Evolutionary conservation across 2,329 filamentous ascomycete species (phyloP), one percentile per base, ranked within the genome.

Genomic region (Trichophyton verrucosum): DNA sequence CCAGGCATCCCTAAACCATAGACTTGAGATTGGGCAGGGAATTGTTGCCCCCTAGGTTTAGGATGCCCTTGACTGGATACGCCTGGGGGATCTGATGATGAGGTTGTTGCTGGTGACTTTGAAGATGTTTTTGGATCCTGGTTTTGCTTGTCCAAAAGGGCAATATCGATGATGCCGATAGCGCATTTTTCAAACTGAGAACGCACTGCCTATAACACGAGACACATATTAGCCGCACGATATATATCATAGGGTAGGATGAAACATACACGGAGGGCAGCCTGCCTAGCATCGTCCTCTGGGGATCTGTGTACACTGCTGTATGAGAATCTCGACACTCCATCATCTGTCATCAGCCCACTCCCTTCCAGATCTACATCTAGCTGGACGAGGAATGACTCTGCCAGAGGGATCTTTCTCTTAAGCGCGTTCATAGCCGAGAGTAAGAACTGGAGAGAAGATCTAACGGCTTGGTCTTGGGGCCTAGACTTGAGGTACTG

Each of bases 401-500:
- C 91, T 0, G 92, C 95, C 57, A 99, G 78, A 0, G 91, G 91
- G 66, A 95, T 96, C 67, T 88, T 88, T 62, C 83, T 83, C 74
- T 95, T 95, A 65, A 97, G 75, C 3, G 89, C 90, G 65, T 91
- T 88, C 85, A 99, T 95, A 3, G 92, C 91, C 20, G 87, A 86
- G 1, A 97, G 81, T 15, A 97, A 80, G 71, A 99, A 97, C 61
- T 91, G 86, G n/a, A 97, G 77, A 0, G 91, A 91, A 61, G 92
- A 87, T 17, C 84, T 65, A 84, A 88, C 72, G 84, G 88, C 69
- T 80, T 84, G 72, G 61, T 97, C 92, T 33, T 92, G 86, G 0
- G 91, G 90, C n/a, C 87, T 82, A 61, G 88, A 94, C 74, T 95
- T 96, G n/a, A 97, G 80, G 69, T 95, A 96, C 71, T 97, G 92